Evolutionary conservation across 1,284 basidiomycete species (phyloP).

Genomic region (Pseudozyma thailandica): DNA sequence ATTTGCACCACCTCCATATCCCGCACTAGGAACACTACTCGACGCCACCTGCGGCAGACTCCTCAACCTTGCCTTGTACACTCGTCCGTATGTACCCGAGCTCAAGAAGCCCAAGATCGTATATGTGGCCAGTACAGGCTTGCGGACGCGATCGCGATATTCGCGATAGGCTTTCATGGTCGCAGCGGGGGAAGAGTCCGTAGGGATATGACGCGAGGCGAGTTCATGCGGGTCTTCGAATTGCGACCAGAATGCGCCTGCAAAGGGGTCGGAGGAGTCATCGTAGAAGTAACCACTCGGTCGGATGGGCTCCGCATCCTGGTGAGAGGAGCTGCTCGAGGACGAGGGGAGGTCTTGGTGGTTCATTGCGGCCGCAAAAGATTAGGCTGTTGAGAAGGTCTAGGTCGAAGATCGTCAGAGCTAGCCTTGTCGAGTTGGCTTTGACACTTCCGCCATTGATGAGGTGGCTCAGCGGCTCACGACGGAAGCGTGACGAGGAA

Average conservation of each 20-base stretch:
- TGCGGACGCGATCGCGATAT: constrained; percentile 51
- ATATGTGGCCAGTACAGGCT: constrained; percentile 72
- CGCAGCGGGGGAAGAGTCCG: constrained; percentile 33
- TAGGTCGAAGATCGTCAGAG: not conserved
- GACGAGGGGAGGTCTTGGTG: too few relatives aligned
- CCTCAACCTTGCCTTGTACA: constrained; percentile 86
- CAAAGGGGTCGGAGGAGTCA: constrained; percentile 29
- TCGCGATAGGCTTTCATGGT: constrained; percentile 63
- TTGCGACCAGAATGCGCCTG: constrained; percentile 43
- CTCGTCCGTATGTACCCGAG: constrained; percentile 95
- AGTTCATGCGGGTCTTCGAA: constrained; percentile 40
- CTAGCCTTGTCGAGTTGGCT: not conserved
- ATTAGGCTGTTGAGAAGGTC: too few relatives aligned
- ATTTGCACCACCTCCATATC: not conserved
- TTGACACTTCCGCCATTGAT: too few relatives aligned
- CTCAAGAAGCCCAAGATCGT: constrained; percentile 95
- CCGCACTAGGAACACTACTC: not conserved
- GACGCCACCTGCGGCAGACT: not conserved
- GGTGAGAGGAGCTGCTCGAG: not conserved
- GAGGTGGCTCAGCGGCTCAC: too few relatives aligned
- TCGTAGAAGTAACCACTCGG: constrained; percentile 33
- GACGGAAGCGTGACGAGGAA: too few relatives aligned
- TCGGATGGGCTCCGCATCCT: constrained; percentile 2
- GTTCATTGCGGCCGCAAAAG: too few relatives aligned
- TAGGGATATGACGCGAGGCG: constrained; percentile 34